Evolutionary conservation across 2,329 filamentous ascomycete species (phyloP), one percentile per base, ranked within the genome.

Genomic region (Trichothecium roseum): DNA sequence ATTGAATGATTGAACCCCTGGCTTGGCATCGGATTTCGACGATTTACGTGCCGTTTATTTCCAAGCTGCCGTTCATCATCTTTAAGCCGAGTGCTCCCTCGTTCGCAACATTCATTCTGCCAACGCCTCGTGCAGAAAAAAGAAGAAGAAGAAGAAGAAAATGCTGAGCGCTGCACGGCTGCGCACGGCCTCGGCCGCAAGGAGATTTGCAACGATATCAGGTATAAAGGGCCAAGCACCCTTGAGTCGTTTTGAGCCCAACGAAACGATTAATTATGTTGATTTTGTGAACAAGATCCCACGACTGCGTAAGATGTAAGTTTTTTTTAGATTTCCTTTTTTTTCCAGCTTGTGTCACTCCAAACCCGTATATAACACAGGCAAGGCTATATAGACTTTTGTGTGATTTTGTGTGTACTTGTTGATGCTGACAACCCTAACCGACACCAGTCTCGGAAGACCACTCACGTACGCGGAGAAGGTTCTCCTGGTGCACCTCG

Each of bases 381-480:
- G n/a, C n/a, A n/a, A n/a, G n/a, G n/a, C n/a, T n/a, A n/a, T n/a
- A n/a, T n/a, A n/a, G n/a, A n/a, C n/a, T n/a, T n/a, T n/a, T n/a
- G n/a, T n/a, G n/a, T n/a, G n/a, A n/a, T n/a, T n/a, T n/a, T n/a
- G n/a, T n/a, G n/a, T n/a, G n/a, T n/a, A n/a, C n/a, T n/a, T n/a
- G n/a, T n/a, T n/a, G n/a, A n/a, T n/a, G 20, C 28, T 30, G 13
- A 14, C 20, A 24, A 24, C 10, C 6, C 5, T 10, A 24, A 24
- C 20, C 10, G 10, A 24, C 10, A 10, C n/a, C 5, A 33, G 18
- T 17, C 15, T 16, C 15, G 26, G 34, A 4, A 16, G 39, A 18
- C 40, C 40, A 12, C 29, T 42, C 16, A 37, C 40, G 8, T 42
- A 40, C 18, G 31, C 40, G 12, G 38, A 42, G 3, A 42, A 42